Percentiles rank a stretch among this genome's conserved stretches.
Conservation (phyloP, 2,329 filamentous ascomycete species). For the Sodiomyces alkalinus region DNA sequence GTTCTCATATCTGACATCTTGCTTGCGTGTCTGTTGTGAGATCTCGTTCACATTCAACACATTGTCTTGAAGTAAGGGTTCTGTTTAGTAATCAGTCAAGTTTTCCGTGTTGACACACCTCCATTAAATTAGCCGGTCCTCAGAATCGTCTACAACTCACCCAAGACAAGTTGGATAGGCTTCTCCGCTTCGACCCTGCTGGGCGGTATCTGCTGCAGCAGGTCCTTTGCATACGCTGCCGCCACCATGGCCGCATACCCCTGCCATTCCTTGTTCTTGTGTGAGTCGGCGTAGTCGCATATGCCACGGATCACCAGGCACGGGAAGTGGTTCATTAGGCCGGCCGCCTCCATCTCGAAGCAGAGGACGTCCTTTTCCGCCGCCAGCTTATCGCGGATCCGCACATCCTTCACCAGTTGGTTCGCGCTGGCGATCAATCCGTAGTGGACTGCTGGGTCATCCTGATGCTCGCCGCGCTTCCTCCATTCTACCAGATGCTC, state of each 20-base stretch:
- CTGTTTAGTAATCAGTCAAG: background rate
- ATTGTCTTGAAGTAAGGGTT: constrained; percentile 1
- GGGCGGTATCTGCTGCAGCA: constrained; percentile 5
- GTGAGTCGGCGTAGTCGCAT: constrained; percentile 23
- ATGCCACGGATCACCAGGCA: constrained; percentile 24
- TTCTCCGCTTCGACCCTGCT: constrained; percentile 6
- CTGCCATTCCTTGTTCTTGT: constrained; percentile 23
- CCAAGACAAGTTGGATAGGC: background rate
- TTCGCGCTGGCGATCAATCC: constrained; percentile 17
- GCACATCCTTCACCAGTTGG: constrained; percentile 19
- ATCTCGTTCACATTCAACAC: background rate
- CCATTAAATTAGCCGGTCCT: background rate
- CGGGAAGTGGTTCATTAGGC: constrained; percentile 13
- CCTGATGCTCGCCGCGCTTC: constrained; percentile 2
- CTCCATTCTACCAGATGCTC: background rate
- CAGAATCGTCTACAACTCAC: constrained; percentile 1
- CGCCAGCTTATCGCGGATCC: constrained; percentile 14
- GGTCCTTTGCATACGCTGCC: constrained; percentile 12
- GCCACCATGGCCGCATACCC: constrained; percentile 18
- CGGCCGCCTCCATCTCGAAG: constrained; percentile 17
- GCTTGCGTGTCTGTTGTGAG: background rate
- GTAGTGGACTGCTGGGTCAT: constrained; percentile 9
- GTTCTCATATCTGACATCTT: constrained; percentile 3
- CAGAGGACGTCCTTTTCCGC: constrained; percentile 8
- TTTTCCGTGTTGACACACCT: background rate